phyloP scores from a whole-genome alignment of 23 red algal species.

The Gracilaria vermiculophylla region DNA sequence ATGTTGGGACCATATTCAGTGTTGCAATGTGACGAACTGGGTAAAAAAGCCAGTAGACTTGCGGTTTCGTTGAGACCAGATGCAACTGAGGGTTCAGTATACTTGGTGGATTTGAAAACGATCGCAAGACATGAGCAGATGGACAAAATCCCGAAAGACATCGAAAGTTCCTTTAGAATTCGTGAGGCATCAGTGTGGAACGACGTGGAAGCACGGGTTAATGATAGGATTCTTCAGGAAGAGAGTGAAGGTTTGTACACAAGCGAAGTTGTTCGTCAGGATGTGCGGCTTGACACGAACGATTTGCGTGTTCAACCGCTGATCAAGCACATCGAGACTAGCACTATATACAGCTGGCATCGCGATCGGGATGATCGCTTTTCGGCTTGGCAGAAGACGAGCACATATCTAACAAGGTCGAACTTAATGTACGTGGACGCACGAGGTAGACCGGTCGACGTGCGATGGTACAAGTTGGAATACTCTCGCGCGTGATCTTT shows the following conservation, averaged over 20 bases:
- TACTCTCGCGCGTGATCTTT: neutral
- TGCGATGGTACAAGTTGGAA: conserved; percentile 27
- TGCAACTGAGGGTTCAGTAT: conserved; percentile 23
- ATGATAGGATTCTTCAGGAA: neutral
- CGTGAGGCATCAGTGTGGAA: neutral
- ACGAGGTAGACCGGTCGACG: conserved; percentile 43
- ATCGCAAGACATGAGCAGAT: conserved; percentile 11
- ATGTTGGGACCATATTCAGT: conserved; percentile 29
- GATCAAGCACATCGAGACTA: conserved; percentile 48
- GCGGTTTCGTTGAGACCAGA: neutral
- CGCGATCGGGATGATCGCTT: neutral
- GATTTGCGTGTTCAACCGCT: conserved; percentile 7
- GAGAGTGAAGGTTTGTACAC: conserved; percentile 33
- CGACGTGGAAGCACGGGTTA: neutral
- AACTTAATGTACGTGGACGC: conserved; percentile 31
- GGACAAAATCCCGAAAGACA: neutral
- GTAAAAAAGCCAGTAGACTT: neutral
- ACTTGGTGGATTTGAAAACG: conserved; percentile 16
- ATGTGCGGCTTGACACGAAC: conserved; percentile 18
- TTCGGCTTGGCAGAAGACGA: conserved; percentile 47
- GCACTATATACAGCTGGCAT: neutral
- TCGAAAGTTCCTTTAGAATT: neutral
- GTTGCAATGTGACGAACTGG: conserved; percentile 13
- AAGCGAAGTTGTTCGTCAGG: conserved; percentile 48
- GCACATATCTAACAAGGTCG: neutral